Percentiles rank a stretch among this genome's conserved stretches.
phyloP scores from a whole-genome alignment of 352 stramenopile species.

The Phytopythium kandeliae region DNA sequence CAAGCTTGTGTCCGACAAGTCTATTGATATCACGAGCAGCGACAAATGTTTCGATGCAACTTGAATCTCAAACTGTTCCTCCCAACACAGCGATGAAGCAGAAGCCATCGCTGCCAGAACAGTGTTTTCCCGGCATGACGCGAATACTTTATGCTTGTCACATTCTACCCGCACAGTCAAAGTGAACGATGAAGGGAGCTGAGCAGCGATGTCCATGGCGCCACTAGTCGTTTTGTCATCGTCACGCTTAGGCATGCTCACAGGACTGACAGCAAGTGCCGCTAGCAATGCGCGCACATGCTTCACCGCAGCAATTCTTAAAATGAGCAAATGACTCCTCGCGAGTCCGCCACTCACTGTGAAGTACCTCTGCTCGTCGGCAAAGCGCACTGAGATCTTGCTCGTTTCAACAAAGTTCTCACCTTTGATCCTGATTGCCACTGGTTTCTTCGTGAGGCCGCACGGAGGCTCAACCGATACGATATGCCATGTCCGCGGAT shows the following conservation, averaged over 20 bases:
- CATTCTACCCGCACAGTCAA: slow-evolving; percentile 47
- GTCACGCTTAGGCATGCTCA: slow-evolving; percentile 18
- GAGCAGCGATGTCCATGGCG: background rate
- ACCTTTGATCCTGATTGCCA: slow-evolving; percentile 38
- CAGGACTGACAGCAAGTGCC: slow-evolving; percentile 6
- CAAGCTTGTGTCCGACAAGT: slow-evolving; percentile 31
- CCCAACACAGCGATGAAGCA: slow-evolving; percentile 36
- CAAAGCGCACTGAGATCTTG: slow-evolving; percentile 51
- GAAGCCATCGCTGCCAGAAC: slow-evolving; percentile 27
- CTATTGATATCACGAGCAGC: slow-evolving; percentile 36
- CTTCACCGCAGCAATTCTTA: slow-evolving; percentile 43
- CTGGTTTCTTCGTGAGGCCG: slow-evolving; percentile 23
- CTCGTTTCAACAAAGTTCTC: slow-evolving; percentile 66
- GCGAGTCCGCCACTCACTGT: slow-evolving; percentile 26
- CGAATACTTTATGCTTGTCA: slow-evolving; percentile 30
- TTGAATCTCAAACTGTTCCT: slow-evolving; percentile 64
- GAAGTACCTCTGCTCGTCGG: slow-evolving; percentile 37
- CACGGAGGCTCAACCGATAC: slow-evolving; percentile 34
- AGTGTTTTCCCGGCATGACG: slow-evolving; percentile 37
- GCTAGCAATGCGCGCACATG: slow-evolving; percentile 35
- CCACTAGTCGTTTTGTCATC: slow-evolving; percentile 12
- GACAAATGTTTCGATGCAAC: slow-evolving; percentile 20
- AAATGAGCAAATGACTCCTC: slow-evolving; percentile 39
- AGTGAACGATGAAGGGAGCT: slow-evolving; percentile 23
- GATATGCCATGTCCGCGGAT: slow-evolving; percentile 49